phyloP scores from a whole-genome alignment of 179 eudicot species.

The Corrigiola litoralis region DNA sequence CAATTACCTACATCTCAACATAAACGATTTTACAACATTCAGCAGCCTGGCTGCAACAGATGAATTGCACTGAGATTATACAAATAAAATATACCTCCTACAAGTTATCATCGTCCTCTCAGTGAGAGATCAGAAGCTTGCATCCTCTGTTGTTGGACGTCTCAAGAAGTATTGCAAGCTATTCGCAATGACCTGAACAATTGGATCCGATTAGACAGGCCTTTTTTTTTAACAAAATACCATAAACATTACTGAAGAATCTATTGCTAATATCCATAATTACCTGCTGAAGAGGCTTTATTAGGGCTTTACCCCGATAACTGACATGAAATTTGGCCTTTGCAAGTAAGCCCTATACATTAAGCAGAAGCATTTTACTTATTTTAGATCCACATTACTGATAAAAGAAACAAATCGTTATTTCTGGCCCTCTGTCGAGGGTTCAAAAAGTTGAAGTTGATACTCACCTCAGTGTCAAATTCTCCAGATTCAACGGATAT shows the following conservation, averaged over 20 bases:
- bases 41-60: constrained; percentile 7
- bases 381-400: not conserved
- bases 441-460: too few relatives aligned
- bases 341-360: constrained; percentile 70
- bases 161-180: constrained; percentile 82
- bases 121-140: constrained; percentile 57
- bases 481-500: constrained; percentile 86
- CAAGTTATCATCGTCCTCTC: not conserved
- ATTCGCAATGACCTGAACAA: constrained; percentile 68
- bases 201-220: constrained; percentile 1
- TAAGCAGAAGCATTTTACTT: not conserved
- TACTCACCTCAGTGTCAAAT: constrained; percentile 86
- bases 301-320: constrained; percentile 68
- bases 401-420: too few relatives aligned
- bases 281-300: constrained; percentile 91
- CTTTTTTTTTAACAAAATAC: not conserved
- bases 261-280: not conserved
- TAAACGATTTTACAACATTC: constrained; percentile 9
- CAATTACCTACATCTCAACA: constrained; percentile 10
- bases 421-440: too few relatives aligned
- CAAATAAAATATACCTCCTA: constrained; percentile 2
- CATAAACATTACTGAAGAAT: not conserved
- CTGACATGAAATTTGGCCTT: constrained; percentile 96
- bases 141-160: constrained; percentile 89
- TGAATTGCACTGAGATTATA: constrained; percentile 3